Evolutionary conservation across 306 rosid genomes (phyloP).

Genomic region (Quercus dentata): DNA sequence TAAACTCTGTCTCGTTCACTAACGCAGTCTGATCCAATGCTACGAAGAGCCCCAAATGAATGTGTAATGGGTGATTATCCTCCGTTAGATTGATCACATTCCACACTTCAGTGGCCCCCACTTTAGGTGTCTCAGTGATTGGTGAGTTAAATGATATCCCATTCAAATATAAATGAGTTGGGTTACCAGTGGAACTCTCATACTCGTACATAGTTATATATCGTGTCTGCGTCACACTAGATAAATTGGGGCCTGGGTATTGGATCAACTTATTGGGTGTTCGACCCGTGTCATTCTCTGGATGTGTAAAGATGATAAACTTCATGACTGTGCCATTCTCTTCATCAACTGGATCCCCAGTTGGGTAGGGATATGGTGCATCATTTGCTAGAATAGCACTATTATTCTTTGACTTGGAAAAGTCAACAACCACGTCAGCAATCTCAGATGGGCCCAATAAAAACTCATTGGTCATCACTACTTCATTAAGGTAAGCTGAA

Average conservation of each 20-base stretch:
- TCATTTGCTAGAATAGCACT: slow-evolving; percentile 36
- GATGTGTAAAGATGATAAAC: not conserved
- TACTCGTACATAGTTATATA: slow-evolving; percentile 50
- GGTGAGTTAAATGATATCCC: slow-evolving; percentile 32
- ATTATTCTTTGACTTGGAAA: slow-evolving; percentile 20
- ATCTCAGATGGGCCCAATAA: slow-evolving; percentile 57
- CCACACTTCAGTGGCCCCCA: slow-evolving; percentile 48
- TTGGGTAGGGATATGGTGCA: slow-evolving; percentile 49
- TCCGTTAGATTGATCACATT: slow-evolving; percentile 50
- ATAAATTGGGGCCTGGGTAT: slow-evolving; percentile 29
- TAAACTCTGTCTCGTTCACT: slow-evolving; percentile 43
- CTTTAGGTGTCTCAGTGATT: slow-evolving; percentile 39
- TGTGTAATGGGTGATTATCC: slow-evolving; percentile 58
- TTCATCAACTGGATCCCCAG: slow-evolving; percentile 42
- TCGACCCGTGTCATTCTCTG: slow-evolving; percentile 21
- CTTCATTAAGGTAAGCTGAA: slow-evolving; percentile 33
- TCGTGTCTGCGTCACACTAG: slow-evolving; percentile 28
- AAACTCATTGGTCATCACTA: slow-evolving; percentile 8
- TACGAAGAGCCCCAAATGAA: slow-evolving; percentile 42
- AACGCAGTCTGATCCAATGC: slow-evolving; percentile 57
- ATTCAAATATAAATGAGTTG: slow-evolving; percentile 45
- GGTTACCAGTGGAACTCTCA: slow-evolving; percentile 25
- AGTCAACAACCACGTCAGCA: slow-evolving; percentile 48
- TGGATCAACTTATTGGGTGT: slow-evolving; percentile 25
- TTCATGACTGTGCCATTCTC: slow-evolving; percentile 39